Conservation (phyloP, 768 basidiomycete species). For the Boletus insuetus region DNA sequence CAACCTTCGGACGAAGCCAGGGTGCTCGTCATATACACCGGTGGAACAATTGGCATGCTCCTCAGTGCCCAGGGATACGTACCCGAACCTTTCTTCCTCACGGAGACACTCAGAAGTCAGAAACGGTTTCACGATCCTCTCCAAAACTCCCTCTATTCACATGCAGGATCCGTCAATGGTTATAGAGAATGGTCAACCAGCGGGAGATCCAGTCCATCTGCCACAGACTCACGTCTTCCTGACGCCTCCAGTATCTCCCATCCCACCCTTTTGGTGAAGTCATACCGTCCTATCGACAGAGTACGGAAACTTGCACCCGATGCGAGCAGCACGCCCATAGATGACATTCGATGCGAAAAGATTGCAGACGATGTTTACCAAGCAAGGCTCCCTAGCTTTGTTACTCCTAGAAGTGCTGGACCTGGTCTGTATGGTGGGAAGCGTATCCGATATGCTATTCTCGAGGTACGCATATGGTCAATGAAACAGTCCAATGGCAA, state of each 20-base stretch:
- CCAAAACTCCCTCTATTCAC: constrained; percentile 82
- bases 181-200: constrained; percentile 74
- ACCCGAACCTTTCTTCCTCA: constrained; percentile 85
- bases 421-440: constrained; percentile 60
- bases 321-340: constrained; percentile 19
- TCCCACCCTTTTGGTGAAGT: constrained; percentile 57
- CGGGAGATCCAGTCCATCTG: constrained; percentile 53
- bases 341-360: constrained; percentile 40
- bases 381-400: constrained; percentile 67
- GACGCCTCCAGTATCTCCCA: constrained; percentile 20
- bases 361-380: constrained; percentile 68
- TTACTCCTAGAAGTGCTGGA: constrained; percentile 71
- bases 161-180: constrained; percentile 73
- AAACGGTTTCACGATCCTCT: constrained; percentile 89
- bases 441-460: constrained; percentile 80
- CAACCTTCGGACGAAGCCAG: constrained; percentile 63
- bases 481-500: neutral
- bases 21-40: constrained; percentile 88
- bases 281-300: constrained; percentile 63
- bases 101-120: constrained; percentile 78
- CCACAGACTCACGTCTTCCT: constrained; percentile 2
- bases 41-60: constrained; percentile 89
- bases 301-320: constrained; percentile 36
- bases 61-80: constrained; percentile 74
- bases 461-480: constrained; percentile 57